Evolutionary conservation across 73 alveolate genomes (phyloP).

Genomic region (Paramecium pentaurelia): DNA sequence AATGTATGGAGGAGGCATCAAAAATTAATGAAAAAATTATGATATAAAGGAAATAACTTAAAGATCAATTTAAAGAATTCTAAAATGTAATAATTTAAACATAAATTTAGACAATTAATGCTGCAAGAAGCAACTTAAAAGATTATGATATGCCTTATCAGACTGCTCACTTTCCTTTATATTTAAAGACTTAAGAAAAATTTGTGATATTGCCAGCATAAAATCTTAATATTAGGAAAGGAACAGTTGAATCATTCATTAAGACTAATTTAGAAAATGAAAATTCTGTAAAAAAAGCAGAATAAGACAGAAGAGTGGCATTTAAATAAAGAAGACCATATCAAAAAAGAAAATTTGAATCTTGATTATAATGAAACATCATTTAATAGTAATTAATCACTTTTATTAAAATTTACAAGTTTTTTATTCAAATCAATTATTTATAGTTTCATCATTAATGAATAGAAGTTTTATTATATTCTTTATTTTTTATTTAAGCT

Average conservation of each 20-base stretch:
- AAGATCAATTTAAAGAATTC: background rate
- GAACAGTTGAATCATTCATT: background rate
- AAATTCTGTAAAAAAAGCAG: background rate
- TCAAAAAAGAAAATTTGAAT: background rate
- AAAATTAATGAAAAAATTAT: background rate
- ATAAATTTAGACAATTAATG: background rate
- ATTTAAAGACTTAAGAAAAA: background rate
- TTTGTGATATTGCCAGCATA: background rate
- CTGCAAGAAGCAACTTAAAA: background rate
- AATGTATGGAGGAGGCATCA: background rate
- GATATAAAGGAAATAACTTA: background rate
- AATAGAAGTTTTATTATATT: background rate
- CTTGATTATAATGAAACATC: background rate
- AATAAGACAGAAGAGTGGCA: background rate
- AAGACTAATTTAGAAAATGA: background rate
- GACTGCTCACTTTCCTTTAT: conserved; percentile 3
- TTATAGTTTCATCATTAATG: background rate
- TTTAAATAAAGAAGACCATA: conserved; percentile 11
- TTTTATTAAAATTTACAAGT: background rate
- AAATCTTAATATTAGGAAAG: background rate
- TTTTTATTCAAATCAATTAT: background rate
- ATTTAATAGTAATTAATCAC: background rate
- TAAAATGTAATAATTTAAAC: no score
- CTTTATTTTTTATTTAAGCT: background rate
- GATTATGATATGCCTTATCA: conserved; percentile 30